Evolutionary conservation across 1,284 basidiomycete genomes (phyloP).

Genomic region (Apiotrichum gamsii): DNA sequence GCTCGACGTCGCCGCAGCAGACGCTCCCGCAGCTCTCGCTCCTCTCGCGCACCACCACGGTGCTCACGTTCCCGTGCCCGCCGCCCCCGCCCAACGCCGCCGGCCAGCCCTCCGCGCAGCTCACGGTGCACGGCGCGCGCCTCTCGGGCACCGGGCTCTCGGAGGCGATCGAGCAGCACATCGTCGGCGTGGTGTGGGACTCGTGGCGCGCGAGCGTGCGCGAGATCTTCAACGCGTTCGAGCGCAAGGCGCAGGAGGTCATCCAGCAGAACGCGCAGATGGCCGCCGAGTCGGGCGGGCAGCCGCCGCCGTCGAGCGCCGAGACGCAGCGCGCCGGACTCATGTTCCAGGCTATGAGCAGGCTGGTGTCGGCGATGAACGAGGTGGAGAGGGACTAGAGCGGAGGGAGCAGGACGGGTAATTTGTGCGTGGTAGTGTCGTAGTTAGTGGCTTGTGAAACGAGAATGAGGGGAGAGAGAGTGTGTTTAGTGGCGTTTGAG

Average conservation of each 20-base stretch:
- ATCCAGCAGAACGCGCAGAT: slow-evolving; percentile 31
- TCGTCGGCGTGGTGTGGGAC: slow-evolving; percentile 47
- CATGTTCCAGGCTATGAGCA: slow-evolving; percentile 44
- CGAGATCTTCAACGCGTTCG: slow-evolving; percentile 42
- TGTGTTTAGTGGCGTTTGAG: no score
- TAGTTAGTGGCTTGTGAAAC: no score
- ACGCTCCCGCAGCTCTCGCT: slow-evolving; percentile 47
- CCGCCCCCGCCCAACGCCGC: slow-evolving; percentile 32
- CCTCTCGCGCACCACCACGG: slow-evolving; percentile 42
- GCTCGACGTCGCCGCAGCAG: slow-evolving; percentile 39
- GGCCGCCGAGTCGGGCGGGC: slow-evolving; percentile 7
- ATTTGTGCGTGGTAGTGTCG: no score
- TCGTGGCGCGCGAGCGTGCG: slow-evolving; percentile 44
- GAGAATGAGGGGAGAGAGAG: no score
- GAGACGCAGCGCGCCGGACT: slow-evolving; percentile 45
- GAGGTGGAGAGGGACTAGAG: slow-evolving; percentile 40
- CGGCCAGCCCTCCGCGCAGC: slow-evolving; percentile 34
- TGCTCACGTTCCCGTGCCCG: slow-evolving; percentile 43
- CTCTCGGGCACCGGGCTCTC: slow-evolving; percentile 42
- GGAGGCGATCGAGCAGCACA: slow-evolving; percentile 46
- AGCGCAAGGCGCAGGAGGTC: slow-evolving; percentile 42
- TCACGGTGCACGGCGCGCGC: slow-evolving; percentile 42
- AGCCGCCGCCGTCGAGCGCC: slow-evolving; percentile 18
- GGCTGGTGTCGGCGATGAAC: slow-evolving; percentile 46
- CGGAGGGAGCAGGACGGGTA: no score